Conservation (phyloP, 257 asterid species). For the Anisodus acutangulus region DNA sequence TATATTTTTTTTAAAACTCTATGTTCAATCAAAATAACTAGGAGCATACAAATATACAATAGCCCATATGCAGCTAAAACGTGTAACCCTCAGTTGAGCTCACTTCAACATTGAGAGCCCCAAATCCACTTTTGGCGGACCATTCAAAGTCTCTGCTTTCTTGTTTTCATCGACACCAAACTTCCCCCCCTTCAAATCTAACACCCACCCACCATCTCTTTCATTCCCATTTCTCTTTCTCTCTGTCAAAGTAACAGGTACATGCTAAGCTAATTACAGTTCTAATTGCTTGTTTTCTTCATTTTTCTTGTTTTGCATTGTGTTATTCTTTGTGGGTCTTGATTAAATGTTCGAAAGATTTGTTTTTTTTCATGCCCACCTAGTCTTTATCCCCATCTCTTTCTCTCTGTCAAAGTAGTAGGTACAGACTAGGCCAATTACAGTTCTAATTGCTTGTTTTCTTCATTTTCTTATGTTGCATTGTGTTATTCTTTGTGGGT, state of each 20-base stretch:
- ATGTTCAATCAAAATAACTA: too few species aligned
- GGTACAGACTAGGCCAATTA: slow-evolving; percentile 7
- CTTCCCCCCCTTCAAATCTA: slow-evolving; percentile 31
- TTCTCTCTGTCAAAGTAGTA: not conserved
- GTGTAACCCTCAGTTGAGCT: not conserved
- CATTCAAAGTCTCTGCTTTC: slow-evolving; percentile 34
- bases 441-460: not conserved
- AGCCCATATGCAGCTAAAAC: not conserved
- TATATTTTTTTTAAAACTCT: too few species aligned
- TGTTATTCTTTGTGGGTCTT: not conserved
- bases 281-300: not conserved
- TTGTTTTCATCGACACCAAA: slow-evolving; percentile 47
- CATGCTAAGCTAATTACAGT: not conserved
- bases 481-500: not conserved
- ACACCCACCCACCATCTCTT: not conserved
- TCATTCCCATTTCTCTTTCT: not conserved
- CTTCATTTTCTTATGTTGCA: not conserved
- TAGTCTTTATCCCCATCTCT: not conserved
- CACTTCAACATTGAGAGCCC: not conserved
- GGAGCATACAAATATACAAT: too few species aligned
- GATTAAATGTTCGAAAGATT: not conserved
- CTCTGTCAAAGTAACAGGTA: not conserved
- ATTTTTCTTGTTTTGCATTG: not conserved
- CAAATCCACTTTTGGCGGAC: slow-evolving; percentile 40
- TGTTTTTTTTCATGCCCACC: not conserved